Base-by-base conservation (phyloP, 352 stramenopile species). In the Pythium aquatile region DNA sequence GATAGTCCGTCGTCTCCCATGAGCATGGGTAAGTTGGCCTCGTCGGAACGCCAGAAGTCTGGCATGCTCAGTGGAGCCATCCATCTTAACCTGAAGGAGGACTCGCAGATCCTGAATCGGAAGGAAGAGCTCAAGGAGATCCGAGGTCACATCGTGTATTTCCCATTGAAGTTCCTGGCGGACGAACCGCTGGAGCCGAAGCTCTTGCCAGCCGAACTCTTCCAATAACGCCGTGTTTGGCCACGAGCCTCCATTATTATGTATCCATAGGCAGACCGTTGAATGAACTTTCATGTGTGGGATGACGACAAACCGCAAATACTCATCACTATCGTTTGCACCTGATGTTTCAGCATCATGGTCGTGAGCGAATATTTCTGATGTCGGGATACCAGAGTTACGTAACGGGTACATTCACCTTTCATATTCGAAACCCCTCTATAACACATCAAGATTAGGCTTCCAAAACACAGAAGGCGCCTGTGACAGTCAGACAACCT, bases 121-220 rank as follows among this genome's bases (percentile, higher is more conserved):
- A 85, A 92, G 66, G 68, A 85, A 60, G 81, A 92, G 53, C 72
- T 95, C 52, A 65, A 75, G 58, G 77, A 85, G 40, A 72, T 95
- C 20, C 78, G 81, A 55, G 85, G 87, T 56, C 83, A 95, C 64
- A 86, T 93, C 55, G 85, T 93, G 56, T 93, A 95, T 72, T 95
- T 95, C 65, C 87, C 87, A 17, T 78, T 95, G 55, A 88, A 91
- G 65, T 95, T 95, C 57, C 73, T 95, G 24, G 70, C 75, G 55
- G 82, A 90, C 55, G 87, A 94, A 68, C 66, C 79, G 57, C 69
- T 95, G n/a, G 78, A 90, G 67, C 87, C 87, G n/a, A 88, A 89
- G 70, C 68, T 93, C 11, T 80, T 88, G 49, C 87, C 87, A 0
- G 74, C 85, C 30, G 79, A 93, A 35, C 72, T 95, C n/a, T 93